Conservation (phyloP, 2,329 filamentous ascomycete genomes). For the Talaromyces sp. region DNA sequence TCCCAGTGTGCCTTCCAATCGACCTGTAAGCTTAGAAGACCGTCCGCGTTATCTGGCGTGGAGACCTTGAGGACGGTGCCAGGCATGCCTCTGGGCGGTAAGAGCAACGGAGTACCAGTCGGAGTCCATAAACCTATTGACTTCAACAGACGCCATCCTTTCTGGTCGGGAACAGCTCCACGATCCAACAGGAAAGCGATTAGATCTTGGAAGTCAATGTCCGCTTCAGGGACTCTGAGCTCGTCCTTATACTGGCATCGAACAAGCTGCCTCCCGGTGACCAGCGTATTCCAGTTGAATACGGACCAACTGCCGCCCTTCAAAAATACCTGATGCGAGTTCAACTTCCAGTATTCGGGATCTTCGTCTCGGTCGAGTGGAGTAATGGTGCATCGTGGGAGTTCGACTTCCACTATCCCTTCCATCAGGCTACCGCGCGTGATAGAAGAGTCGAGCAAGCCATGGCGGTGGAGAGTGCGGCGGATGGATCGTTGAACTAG, state of each 20-base stretch:
- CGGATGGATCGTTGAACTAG: conserved; percentile 57
- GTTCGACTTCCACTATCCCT: conserved; percentile 61
- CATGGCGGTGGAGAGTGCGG: conserved; percentile 53
- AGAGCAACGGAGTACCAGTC: conserved; percentile 53
- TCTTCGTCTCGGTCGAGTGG: conserved; percentile 54
- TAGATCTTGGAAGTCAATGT: conserved; percentile 55
- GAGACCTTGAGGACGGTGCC: conserved; percentile 50
- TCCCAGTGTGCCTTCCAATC: conserved; percentile 55
- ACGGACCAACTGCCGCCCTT: conserved; percentile 61
- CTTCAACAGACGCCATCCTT: conserved; percentile 55
- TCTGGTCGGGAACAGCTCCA: conserved; percentile 56
- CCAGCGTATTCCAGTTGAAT: conserved; percentile 61
- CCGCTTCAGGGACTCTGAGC: conserved; percentile 44
- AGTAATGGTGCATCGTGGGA: conserved; percentile 60
- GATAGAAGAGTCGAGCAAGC: conserved; percentile 49
- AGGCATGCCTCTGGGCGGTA: conserved; percentile 47
- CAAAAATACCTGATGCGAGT: conserved; percentile 47
- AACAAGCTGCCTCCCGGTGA: conserved; percentile 58
- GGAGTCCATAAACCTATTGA: conserved; percentile 58
- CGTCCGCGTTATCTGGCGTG: conserved; percentile 56
- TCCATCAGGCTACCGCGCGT: conserved; percentile 61
- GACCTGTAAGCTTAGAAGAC: conserved; percentile 54
- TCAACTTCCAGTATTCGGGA: conserved; percentile 55
- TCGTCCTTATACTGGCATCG: conserved; percentile 57
- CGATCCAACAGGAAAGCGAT: conserved; percentile 59